Conservation (phyloP, 2,329 filamentous ascomycete genomes). For the Penicillium hesseltinei region DNA sequence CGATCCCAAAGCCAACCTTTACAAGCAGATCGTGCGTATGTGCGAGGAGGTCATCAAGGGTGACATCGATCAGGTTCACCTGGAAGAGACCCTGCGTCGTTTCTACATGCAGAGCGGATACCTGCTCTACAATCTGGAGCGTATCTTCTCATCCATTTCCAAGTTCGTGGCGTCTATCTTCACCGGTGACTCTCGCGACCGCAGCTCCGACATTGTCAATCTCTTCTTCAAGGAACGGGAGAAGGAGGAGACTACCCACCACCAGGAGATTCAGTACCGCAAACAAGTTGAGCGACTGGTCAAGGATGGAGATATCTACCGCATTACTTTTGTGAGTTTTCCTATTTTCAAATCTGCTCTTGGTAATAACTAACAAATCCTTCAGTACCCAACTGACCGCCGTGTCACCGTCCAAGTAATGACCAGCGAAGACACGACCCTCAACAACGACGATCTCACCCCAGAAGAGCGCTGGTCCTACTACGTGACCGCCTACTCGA, state of each 20-base stretch:
- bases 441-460: conserved; percentile 71
- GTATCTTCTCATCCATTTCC: conserved; percentile 77
- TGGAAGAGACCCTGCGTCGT: conserved; percentile 86
- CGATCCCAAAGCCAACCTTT: conserved; percentile 67
- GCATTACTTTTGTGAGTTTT: conserved; percentile 82
- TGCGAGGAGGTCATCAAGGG: conserved; percentile 83
- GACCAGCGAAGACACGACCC: conserved; percentile 75
- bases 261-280: conserved; percentile 83
- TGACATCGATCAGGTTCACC: conserved; percentile 75
- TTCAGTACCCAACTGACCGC: conserved; percentile 62
- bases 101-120: conserved; percentile 91
- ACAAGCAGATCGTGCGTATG: conserved; percentile 78
- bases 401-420: conserved; percentile 77
- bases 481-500: conserved; percentile 89
- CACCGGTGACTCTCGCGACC: conserved; percentile 84
- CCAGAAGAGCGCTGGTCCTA: conserved; percentile 76
- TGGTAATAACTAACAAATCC: conserved; percentile 25
- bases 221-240: conserved; percentile 80
- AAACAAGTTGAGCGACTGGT: conserved; percentile 91
- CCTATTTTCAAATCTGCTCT: neutral
- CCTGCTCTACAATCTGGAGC: conserved; percentile 90
- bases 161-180: conserved; percentile 81
- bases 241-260: conserved; percentile 81
- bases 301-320: conserved; percentile 89
- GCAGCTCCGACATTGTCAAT: conserved; percentile 84